Base-by-base conservation (phyloP, 345 rosid species). In the Rhodamnia argentea region DNA sequence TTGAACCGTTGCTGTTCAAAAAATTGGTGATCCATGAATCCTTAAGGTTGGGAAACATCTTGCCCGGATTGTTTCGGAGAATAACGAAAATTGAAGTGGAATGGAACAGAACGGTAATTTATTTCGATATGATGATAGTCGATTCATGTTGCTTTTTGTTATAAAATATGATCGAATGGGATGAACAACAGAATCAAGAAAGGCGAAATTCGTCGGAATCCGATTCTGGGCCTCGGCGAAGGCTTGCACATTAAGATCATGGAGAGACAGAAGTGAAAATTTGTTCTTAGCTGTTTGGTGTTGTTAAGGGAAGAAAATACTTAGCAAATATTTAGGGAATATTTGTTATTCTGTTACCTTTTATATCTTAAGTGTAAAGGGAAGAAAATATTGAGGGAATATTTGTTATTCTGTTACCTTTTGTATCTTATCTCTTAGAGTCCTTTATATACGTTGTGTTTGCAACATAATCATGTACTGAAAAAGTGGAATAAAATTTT, bases 1-100 rank as follows among this genome's bases (percentile, higher is more conserved):
- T 55, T 27, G 32, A 32, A 13, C 52, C 58, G 9, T 20, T 51
- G 12, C 40, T 24, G 23, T 16, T 23, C 27, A 5, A 85, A 52
- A 15, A 27, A 76, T 70, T 89, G 91, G 90, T 91, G 50, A 88
- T 91, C 78, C 56, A 88, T 59, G 91, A 90, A 86, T 83, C 86
- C 22, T 88, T 90, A 6, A 85, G 92, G 82, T 23, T 92, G 27
- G 89, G 85, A 70, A 90, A 78, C 59, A n/a, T 53, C n/a, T 83
- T 87, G 1, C 92, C 92, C 0, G 91, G 89, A 24, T 51, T 92
- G 64, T 52, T 87, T 18, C 78, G 90, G 83, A 85, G 84, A 50
- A n/a, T n/a, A n/a, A 86, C 90, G 1, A 24, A 55, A 53, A 50
- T 82, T 42, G 93, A 89, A 64, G 83, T 89, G 15, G 58, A 88